Conservation (phyloP, 352 stramenopile genomes). For the Phytophthora hibernalis region DNA sequence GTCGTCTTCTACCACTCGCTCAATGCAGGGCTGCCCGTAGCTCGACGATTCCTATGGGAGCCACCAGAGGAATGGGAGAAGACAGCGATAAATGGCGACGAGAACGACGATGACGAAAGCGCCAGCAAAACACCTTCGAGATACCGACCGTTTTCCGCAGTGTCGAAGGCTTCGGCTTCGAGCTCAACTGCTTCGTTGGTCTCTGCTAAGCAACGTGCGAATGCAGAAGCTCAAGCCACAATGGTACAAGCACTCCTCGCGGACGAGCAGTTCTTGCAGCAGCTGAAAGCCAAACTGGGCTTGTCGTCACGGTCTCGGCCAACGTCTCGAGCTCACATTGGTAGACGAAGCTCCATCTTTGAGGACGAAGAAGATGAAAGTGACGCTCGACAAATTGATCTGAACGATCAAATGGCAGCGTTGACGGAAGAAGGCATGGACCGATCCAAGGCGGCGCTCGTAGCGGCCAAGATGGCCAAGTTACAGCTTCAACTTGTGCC, state of each 20-base stretch:
- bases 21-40: constrained; percentile 52
- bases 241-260: constrained; percentile 53
- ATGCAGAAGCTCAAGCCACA: constrained; percentile 33
- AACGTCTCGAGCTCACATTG: constrained; percentile 24
- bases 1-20: constrained; percentile 78
- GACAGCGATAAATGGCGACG: constrained; percentile 15
- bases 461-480: constrained; percentile 67
- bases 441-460: constrained; percentile 51
- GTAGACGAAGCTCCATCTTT: constrained; percentile 17
- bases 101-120: constrained; percentile 25
- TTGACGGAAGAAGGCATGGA: constrained; percentile 60
- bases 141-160: constrained; percentile 19
- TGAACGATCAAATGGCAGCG: constrained; percentile 52
- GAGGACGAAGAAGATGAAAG: constrained; percentile 25
- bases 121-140: constrained; percentile 11
- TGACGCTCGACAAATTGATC: constrained; percentile 35
- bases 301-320: constrained; percentile 39
- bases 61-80: constrained; percentile 47
- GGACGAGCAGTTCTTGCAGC: constrained; percentile 67
- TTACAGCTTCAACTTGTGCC: constrained; percentile 50
- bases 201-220: constrained; percentile 36
- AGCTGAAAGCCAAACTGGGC: constrained; percentile 68
- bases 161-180: constrained; percentile 12
- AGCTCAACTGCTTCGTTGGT: constrained; percentile 10
- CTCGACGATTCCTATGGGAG: constrained; percentile 59